phyloP scores from a whole-genome alignment of 345 rosid species.

The Acer negundo region DNA sequence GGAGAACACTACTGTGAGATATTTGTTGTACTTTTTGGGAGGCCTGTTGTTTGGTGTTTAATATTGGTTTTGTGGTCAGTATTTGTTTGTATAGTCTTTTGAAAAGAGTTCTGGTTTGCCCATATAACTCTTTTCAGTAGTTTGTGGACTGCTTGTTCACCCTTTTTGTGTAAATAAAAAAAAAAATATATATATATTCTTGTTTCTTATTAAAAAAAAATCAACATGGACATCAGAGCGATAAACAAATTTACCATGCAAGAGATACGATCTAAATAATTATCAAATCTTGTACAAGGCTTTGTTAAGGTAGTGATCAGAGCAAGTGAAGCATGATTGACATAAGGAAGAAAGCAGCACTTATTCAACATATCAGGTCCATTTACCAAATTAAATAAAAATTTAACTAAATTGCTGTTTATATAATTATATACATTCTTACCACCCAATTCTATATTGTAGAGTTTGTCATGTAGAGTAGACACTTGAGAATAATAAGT shows the following conservation, averaged over 20 bases:
- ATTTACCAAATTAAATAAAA: neutral
- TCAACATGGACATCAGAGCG: neutral
- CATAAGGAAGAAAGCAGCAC: constrained; percentile 7
- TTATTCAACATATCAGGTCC: constrained; percentile 10
- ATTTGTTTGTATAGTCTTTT: too few species aligned
- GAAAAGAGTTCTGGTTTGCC: too few species aligned
- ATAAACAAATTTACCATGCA: neutral
- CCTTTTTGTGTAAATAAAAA: too few species aligned
- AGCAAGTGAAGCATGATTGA: constrained; percentile 12
- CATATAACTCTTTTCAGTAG: too few species aligned
- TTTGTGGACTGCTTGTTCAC: too few species aligned
- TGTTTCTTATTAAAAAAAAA: too few species aligned
- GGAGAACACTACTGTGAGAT: too few species aligned
- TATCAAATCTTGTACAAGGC: constrained; percentile 12
- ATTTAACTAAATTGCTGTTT: neutral
- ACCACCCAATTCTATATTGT: neutral
- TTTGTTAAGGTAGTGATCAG: constrained; percentile 7
- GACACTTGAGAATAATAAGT: neutral
- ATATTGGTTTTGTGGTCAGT: too few species aligned
- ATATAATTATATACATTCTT: neutral
- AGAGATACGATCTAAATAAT: neutral
- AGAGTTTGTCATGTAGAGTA: neutral
- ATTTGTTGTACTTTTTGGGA: too few species aligned
- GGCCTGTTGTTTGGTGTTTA: too few species aligned
- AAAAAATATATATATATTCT: too few species aligned